Evolutionary conservation across 1,284 basidiomycete genomes (phyloP), one percentile per base, ranked within the genome.

Genomic region (Stygiomarasmius scandens): DNA sequence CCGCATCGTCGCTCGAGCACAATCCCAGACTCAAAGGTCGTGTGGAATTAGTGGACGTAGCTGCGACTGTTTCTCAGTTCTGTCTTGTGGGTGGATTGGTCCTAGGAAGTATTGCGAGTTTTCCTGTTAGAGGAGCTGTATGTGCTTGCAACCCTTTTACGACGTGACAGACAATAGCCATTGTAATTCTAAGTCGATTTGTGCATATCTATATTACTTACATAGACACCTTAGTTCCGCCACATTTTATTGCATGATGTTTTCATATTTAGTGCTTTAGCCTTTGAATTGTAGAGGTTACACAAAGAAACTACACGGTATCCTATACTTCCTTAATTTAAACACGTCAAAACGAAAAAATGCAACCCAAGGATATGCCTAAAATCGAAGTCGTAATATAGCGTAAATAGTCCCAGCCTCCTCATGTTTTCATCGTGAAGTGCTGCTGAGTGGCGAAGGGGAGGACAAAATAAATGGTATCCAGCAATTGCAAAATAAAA

Each of bases 31-130:
- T 93, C 48, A 78, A 79, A 62, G 84, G 86, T 3, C 74, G 80
- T 63, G 80, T 71, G 65, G 85, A 90, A 54, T 90, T 95, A 65
- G 87, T 93, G 29, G 93, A 95, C 64, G 79, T 91, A 20, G 92
- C 92, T 2, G 92, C 92, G 3, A 90, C 89, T 0, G 79, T 96
- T 9, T 86, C 86, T 1, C 87, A 83, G 59, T 95, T 94, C 72
- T 92, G 83, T 61, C 71, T 94, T 16, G 87, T 93, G 1, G 85
- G 84, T 2, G 93, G 93, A 2, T 75, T 96, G 52, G 84, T 83
- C 2, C 55, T 84, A 0, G 93, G 93, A 0, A 92, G 92, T 67
- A 69, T 90, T 47, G 78, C 80, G 43, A 95, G 92, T 68, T 95
- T 95, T 68, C 89, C 77, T 1, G 90, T 95, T 14, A 80, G 85